Conservation (phyloP, 257 asterid genomes). For the Cynanchum wilfordii region DNA sequence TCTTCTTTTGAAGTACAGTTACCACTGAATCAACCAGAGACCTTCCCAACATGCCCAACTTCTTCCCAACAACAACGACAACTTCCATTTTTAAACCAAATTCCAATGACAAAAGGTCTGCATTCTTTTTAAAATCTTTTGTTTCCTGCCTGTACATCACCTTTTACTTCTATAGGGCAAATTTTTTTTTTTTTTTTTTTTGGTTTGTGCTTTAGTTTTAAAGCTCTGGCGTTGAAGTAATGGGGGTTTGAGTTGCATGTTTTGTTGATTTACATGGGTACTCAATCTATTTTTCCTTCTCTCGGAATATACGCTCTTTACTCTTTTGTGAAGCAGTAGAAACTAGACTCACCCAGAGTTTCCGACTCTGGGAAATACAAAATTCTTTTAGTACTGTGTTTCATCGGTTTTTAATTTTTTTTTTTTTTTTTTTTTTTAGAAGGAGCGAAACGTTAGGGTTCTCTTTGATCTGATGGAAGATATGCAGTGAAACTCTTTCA, state of each 20-base stretch:
- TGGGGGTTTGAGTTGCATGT: constrained; percentile 13
- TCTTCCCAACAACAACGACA: constrained; percentile 5
- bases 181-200: not conserved
- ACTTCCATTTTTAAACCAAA: constrained; percentile 13
- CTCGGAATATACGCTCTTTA: not conserved
- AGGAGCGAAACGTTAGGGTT: not conserved
- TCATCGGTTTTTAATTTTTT: not conserved
- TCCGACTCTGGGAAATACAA: not conserved
- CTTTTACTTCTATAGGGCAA: too few relatives aligned
- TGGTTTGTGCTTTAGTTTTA: not conserved
- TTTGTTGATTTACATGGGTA: not conserved
- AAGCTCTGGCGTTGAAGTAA: not conserved
- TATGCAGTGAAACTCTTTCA: too few relatives aligned
- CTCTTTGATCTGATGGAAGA: not conserved
- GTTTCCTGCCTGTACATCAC: not conserved
- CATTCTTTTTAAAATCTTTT: not conserved
- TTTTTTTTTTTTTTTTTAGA: too few relatives aligned
- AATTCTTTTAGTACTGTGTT: not conserved
- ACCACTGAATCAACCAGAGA: too few relatives aligned
- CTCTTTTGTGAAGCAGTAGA: not conserved
- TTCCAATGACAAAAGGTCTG: constrained; percentile 2
- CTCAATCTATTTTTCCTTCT: not conserved
- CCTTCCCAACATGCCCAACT: constrained; percentile 25
- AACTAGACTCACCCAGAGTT: not conserved
- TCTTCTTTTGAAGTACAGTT: too few relatives aligned